Evolutionary conservation across 768 basidiomycete species (phyloP), one percentile per base, ranked within the genome.

Genomic region (Antrodiella citrinella): DNA sequence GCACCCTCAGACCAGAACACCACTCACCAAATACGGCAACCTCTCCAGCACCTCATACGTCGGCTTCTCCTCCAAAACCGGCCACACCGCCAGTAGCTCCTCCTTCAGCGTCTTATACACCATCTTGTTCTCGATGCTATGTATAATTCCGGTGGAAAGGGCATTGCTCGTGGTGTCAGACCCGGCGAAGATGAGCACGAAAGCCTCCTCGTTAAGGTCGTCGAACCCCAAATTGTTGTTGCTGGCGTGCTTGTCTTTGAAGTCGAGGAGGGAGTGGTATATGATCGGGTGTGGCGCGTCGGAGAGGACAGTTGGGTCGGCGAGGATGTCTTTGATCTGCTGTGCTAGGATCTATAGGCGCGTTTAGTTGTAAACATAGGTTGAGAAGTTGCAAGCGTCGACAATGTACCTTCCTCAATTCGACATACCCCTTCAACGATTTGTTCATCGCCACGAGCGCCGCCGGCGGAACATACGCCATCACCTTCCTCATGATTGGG

Each of bases 21-120:
- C 2, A 57, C 71, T 54, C 49, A 75, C 73, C n/a, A 76, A 62
- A 55, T 74, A 77, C 13, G 74, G 71, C 26, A 77, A 41, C 52
- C 69, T 72, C 55, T 77, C 73, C 40, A 75, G 56, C 2, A 50
- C 62, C 51, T 72, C 72, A 22, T 64, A 64, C 2, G 58, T 52
- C 3, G 68, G 55, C 3, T 47, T 50, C n/a, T 47, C 24, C 4
- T 71, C 63, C 20, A 61, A 59, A 15, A 72, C 69, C 3, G 74
- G 70, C 72, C 74, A 76, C 1, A 66, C 72, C 10, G 60, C 62
- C 20, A 59, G 51, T 23, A 75, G 54, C 47, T 69, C 70, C 18
- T 57, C 40, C 4, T 58, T 53, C 12, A 76, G 62, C 24, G 52
- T 61, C 4, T 52, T 26, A 26, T 62, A 56, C 10, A 74, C 60